Percentiles rank a stretch among this genome's conserved stretches.
Conservation (phyloP, 306 rosid genomes). For the Quillaja saponaria region DNA sequence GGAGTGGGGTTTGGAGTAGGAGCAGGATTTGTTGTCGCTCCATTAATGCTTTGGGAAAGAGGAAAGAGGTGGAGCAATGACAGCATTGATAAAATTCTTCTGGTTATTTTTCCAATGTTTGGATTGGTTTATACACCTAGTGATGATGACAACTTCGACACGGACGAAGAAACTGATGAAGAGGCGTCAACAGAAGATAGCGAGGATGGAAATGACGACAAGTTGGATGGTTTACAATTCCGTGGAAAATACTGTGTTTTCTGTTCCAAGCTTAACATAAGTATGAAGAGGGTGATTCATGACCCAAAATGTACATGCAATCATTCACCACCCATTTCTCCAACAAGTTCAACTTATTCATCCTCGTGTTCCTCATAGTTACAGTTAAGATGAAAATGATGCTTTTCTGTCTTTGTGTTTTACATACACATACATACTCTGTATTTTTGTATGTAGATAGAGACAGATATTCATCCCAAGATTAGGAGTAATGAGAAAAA, state of each 20-base stretch:
- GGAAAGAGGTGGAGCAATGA: constrained; percentile 69
- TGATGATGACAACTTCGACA: constrained; percentile 35
- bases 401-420: background rate
- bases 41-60: constrained; percentile 57
- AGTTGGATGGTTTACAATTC: constrained; percentile 31
- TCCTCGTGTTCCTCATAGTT: constrained; percentile 47
- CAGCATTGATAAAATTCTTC: constrained; percentile 50
- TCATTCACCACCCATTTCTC: constrained; percentile 42
- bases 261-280: constrained; percentile 64
- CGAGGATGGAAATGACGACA: constrained; percentile 32
- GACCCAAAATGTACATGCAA: constrained; percentile 55
- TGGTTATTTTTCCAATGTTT: constrained; percentile 52
- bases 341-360: constrained; percentile 39
- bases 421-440: constrained; percentile 16
- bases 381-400: constrained; percentile 19
- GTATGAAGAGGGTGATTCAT: constrained; percentile 53
- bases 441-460: constrained; percentile 38
- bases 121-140: constrained; percentile 47
- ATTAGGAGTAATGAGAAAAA: constrained; percentile 12
- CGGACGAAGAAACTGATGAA: constrained; percentile 37
- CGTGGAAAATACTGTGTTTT: constrained; percentile 59
- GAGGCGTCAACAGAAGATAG: constrained; percentile 21
- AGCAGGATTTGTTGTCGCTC: constrained; percentile 61
- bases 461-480: constrained; percentile 22
- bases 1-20: constrained; percentile 90